These are phyloP conservation scores for Mucor velutinosus DNA, from an alignment of 371 early-diverging fungal species.

Conservation along the genomic window DNA sequence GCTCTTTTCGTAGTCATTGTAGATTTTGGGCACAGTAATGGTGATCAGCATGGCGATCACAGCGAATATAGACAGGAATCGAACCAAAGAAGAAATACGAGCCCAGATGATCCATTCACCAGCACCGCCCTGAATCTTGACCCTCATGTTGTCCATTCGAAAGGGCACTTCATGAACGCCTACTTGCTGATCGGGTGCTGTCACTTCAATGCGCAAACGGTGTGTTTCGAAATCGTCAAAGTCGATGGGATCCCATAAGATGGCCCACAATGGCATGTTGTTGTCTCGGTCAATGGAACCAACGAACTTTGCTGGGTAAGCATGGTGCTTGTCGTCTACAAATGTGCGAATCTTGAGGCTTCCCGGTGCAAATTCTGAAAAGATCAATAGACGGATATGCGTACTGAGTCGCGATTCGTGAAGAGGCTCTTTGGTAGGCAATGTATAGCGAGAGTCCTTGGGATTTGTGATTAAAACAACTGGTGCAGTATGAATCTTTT, in stretches of 20 bases:
- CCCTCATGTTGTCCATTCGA: slow-evolving; percentile 63
- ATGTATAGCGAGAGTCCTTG: slow-evolving; percentile 77
- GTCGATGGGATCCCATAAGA: slow-evolving; percentile 68
- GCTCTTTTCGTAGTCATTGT: slow-evolving; percentile 17
- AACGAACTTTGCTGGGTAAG: slow-evolving; percentile 40
- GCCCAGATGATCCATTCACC: slow-evolving; percentile 79
- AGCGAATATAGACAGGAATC: slow-evolving; percentile 27
- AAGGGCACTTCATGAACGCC: slow-evolving; percentile 53
- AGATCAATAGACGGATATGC: slow-evolving; percentile 79
- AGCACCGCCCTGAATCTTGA: slow-evolving; percentile 63
- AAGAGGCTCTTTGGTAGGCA: slow-evolving; percentile 76
- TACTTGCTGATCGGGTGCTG: slow-evolving; percentile 53
- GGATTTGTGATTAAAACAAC: slow-evolving; percentile 88
- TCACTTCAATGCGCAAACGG: slow-evolving; percentile 57
- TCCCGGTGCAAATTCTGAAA: slow-evolving; percentile 43
- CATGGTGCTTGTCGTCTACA: slow-evolving; percentile 48
- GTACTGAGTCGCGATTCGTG: slow-evolving; percentile 57
- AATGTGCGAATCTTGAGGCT: slow-evolving; percentile 56
- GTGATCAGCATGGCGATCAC: slow-evolving; percentile 23
- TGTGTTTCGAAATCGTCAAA: slow-evolving; percentile 72
- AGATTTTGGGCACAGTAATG: slow-evolving; percentile 41
- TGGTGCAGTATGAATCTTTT: slow-evolving; percentile 56
- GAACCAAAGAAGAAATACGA: slow-evolving; percentile 46
- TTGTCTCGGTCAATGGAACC: slow-evolving; percentile 27
- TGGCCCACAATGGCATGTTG: slow-evolving; percentile 70